Percentiles rank a stretch among this genome's conserved stretches.
phyloP scores from a whole-genome alignment of 2,329 filamentous ascomycete species.

The Lasiodiplodia gonubiensis region DNA sequence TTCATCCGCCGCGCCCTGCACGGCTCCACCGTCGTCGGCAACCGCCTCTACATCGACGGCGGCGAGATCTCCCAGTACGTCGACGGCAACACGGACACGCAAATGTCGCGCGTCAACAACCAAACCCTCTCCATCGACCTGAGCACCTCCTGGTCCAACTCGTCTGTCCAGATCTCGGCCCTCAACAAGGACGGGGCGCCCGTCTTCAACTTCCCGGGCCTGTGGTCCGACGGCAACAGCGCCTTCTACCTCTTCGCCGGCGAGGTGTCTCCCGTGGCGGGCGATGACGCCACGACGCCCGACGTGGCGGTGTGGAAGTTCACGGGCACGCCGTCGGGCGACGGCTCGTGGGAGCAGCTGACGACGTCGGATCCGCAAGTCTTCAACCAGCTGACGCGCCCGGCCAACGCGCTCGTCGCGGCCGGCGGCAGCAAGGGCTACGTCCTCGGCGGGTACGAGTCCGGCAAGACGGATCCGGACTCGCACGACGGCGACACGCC shows the following conservation, averaged over 20 bases:
- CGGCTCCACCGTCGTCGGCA: not conserved
- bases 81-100: not conserved
- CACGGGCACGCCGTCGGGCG: not conserved
- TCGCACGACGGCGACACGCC: not conserved
- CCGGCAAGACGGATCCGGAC: not conserved
- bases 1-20: conserved; percentile 4
- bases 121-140: conserved; percentile 18
- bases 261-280: not conserved
- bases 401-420: not conserved
- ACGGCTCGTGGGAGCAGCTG: not conserved
- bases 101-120: not conserved
- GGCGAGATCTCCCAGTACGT: not conserved
- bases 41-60: conserved; percentile 17
- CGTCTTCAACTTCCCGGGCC: not conserved
- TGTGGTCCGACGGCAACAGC: conserved; percentile 9
- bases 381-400: conserved; percentile 11
- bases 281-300: not conserved
- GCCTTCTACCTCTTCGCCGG: conserved; percentile 14
- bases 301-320: conserved; percentile 10
- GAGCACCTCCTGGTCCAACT: conserved; percentile 20
- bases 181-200: conserved; percentile 9
- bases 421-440: not conserved
- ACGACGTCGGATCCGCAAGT: not conserved
- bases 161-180: not conserved
- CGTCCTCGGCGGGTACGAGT: conserved; percentile 2